Base-by-base conservation (phyloP, 805 yeast species). In the Schwanniomyces polymorphus region DNA sequence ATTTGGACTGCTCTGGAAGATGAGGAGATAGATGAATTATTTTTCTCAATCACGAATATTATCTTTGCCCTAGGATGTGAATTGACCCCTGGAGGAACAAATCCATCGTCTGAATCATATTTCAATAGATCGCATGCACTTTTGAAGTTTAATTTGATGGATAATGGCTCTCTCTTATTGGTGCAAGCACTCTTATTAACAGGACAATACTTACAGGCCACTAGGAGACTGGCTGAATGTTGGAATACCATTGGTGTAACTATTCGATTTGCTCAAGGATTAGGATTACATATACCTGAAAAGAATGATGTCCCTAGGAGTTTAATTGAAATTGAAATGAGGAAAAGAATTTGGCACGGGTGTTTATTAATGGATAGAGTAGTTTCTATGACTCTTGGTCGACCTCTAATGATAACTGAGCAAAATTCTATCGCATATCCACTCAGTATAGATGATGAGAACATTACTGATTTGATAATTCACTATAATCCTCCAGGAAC, bases 321-420 rank as follows among this genome's bases (percentile, higher is more conserved):
- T 27, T 39, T 31, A 23, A 51, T 59, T 28, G 63, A 55, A 40
- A 45, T 46, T 41, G 59, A 58, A 39, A 47, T 60, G 38, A 49
- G 60, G n/a, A 48, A 60, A 27, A 41, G 64, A 27, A 42, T 60
- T 17, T 60, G 64, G 64, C 57, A 55, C 39, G 64, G 64, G 10
- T 60, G 63, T 48, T 46, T 57, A 18, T 42, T 60, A 10, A 54
- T 59, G 53, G 64, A 60, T 44, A 51, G 62, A 28, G 50, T 55
- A 6, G 59, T 60, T 25, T 51, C 57, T 3, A 51, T 58, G 53
- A 58, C 62, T n/a, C 50, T 58, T 46, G 64, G 64, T 5, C 46
- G 64, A 14, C 63, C 64, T 4, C 39, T 52, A 25, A 59, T 59
- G 64, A 54, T 57, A 28, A 42, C 54, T 7, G 50, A 50, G 25